Percentiles rank a stretch among this genome's conserved stretches.
phyloP scores from a whole-genome alignment of 306 rosid species.

The Vachellia pachyceras region DNA sequence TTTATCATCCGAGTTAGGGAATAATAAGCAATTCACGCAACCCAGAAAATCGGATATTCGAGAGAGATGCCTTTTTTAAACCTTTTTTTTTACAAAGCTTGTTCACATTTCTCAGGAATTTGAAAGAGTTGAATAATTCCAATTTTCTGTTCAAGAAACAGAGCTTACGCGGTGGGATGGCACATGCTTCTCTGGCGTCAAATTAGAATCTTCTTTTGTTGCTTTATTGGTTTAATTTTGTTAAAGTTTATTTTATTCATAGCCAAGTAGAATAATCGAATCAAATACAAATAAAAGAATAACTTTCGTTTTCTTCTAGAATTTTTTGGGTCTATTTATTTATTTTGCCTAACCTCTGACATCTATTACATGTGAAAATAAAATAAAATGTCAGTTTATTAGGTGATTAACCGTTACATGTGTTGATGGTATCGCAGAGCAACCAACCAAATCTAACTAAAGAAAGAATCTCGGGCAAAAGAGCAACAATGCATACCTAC shows the following conservation, averaged over 20 bases:
- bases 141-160: background rate
- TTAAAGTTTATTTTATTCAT: background rate
- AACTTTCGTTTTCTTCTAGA: background rate
- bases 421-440: background rate
- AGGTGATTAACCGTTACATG: background rate
- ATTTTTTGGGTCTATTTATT: background rate
- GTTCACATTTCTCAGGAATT: background rate
- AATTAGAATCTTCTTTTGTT: background rate
- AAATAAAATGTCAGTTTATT: background rate
- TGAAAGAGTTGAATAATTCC: background rate
- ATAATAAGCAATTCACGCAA: background rate
- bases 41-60: background rate
- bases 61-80: background rate
- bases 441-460: background rate
- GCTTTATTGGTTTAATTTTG: background rate
- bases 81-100: background rate
- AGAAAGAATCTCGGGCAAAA: background rate
- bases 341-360: background rate
- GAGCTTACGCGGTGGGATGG: background rate
- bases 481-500: background rate
- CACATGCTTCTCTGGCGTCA: background rate
- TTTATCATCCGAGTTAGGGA: background rate
- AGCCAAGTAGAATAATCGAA: background rate
- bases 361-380: too few species aligned
- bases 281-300: background rate